Conservation (phyloP, 768 basidiomycete genomes). For the Trametes coccinea region DNA sequence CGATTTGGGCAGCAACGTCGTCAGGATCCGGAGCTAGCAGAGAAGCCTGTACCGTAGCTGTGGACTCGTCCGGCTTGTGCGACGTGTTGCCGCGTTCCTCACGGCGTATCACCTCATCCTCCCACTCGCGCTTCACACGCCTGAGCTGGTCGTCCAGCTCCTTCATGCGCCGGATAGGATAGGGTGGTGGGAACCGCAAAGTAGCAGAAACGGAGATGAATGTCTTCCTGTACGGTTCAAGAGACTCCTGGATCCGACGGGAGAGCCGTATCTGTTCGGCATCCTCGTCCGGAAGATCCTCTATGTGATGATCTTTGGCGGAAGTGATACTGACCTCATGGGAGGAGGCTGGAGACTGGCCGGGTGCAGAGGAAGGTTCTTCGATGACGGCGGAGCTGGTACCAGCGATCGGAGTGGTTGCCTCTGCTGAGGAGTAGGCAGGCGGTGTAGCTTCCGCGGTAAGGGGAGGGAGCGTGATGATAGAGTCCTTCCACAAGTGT, state of each 20-base stretch:
- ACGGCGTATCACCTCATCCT: constrained; percentile 79
- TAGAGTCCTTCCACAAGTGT: constrained; percentile 88
- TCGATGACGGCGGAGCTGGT: constrained; percentile 9
- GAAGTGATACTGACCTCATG: constrained; percentile 29
- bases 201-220: constrained; percentile 95
- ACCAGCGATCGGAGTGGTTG: constrained; percentile 15
- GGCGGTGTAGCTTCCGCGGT: constrained; percentile 65
- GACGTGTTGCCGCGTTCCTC: constrained; percentile 61
- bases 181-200: constrained; percentile 88
- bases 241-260: constrained; percentile 72
- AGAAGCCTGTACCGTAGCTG: constrained; percentile 28
- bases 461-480: constrained; percentile 71
- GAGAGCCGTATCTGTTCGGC: constrained; percentile 70
- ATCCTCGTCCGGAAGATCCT: constrained; percentile 64
- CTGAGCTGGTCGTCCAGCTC: constrained; percentile 80
- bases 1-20: constrained; percentile 70
- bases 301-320: constrained; percentile 23
- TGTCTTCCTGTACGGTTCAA: constrained; percentile 82
- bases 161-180: constrained; percentile 85
- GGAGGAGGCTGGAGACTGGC: constrained; percentile 33
- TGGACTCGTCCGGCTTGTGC: constrained; percentile 45
- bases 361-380: constrained; percentile 2
- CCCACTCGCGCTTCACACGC: constrained; percentile 72
- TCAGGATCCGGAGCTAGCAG: constrained; percentile 32
- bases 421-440: constrained; percentile 22